phyloP scores from a whole-genome alignment of 441 rosid species.

The Flueggea neowawraea region DNA sequence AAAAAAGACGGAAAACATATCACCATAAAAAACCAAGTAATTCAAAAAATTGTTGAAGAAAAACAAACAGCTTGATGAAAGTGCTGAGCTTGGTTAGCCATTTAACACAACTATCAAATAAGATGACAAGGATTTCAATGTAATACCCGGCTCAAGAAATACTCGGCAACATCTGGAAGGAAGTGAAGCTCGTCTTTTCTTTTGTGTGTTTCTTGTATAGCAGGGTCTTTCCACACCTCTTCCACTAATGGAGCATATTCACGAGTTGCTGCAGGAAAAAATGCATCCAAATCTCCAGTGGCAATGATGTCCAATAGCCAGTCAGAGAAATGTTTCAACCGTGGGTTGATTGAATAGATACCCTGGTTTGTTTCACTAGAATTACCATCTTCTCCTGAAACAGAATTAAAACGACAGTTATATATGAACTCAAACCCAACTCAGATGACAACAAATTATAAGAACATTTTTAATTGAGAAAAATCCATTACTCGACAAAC shows the following conservation, averaged over 20 bases:
- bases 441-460: too few relatives aligned
- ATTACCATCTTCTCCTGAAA: slow-evolving; percentile 52
- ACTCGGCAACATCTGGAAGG: slow-evolving; percentile 94
- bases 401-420: slow-evolving; percentile 10
- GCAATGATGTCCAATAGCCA: slow-evolving; percentile 99
- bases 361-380: slow-evolving; percentile 41
- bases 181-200: slow-evolving; percentile 94
- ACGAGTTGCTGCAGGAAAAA: slow-evolving; percentile 99
- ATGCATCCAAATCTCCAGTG: slow-evolving; percentile 96
- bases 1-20: background rate
- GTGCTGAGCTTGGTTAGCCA: background rate
- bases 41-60: background rate
- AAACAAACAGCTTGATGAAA: background rate
- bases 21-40: background rate
- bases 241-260: slow-evolving; percentile 99
- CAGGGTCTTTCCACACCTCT: slow-evolving; percentile 98
- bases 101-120: background rate
- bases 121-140: background rate
- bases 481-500: background rate
- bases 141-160: slow-evolving; percentile 91
- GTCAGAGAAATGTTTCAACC: slow-evolving; percentile 97
- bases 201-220: slow-evolving; percentile 83
- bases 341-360: slow-evolving; percentile 80
- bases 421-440: background rate
- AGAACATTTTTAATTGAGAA: background rate